Base-by-base conservation (phyloP, 805 yeast species). In the Ascoidea rubescens region DNA sequence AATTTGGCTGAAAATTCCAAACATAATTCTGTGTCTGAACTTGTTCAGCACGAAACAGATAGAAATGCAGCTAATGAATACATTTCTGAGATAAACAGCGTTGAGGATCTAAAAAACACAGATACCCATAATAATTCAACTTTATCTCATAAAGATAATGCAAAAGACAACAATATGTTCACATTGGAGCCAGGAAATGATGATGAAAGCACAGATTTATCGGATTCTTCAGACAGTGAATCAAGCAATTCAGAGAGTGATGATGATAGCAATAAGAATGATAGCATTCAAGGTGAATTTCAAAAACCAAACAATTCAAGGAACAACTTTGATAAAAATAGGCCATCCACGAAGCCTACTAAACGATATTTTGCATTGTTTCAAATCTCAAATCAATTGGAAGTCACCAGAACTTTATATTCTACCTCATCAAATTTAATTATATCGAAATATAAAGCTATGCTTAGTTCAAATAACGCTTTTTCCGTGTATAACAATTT, bases 371-470 rank as follows among this genome's bases (percentile, higher is more conserved):
- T 37, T 16, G 17, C 37, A n/a, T 7, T 46, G 12, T 49, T 21
- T 31, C 49, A 49, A 46, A 28, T 52, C 5, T 49, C 54, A 5
- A 32, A 14, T 4, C 7, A 16, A 7, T 46, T 31, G 5, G 49
- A 47, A 21, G 7, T 52, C 5, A 46, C 48, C 10, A 32, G 49
- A 31, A 49, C 51, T 6, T 46, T 52, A n/a, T 31, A 48, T 6
- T 44, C 48, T 7, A 46, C 32, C n/a, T 33, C 28, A 17, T 16
- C 49, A 30, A 8, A 16, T n/a, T n/a, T 28, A 5, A 31, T 37
- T 5, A 45, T 49, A 10, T 49, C 49, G 42, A 52, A 49, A 28
- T 37, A 48, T 37, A 31, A 47, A 12, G 53, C 5, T 31, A 8
- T 12, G 45, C 8, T 28, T 7, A n/a, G 17, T 16, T 28, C 6